Conservation (phyloP, 768 basidiomycete genomes). For the Flagelloscypha sp. region DNA sequence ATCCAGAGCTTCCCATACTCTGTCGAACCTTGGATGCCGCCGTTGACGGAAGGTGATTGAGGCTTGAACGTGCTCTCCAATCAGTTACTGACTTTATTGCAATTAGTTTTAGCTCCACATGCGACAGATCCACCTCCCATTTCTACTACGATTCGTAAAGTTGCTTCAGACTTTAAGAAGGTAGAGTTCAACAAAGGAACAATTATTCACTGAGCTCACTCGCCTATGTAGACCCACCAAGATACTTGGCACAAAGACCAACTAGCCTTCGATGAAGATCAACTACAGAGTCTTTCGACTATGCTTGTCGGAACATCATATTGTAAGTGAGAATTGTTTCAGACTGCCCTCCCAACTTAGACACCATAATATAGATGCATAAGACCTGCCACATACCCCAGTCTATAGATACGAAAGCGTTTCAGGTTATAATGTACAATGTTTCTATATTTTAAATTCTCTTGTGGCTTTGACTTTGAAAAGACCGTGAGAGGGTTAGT, state of each 20-base stretch:
- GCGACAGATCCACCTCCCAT: slow-evolving; percentile 85
- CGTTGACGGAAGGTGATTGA: slow-evolving; percentile 60
- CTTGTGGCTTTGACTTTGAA: no score
- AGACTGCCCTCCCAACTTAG: no score
- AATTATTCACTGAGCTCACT: no score
- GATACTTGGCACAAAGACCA: slow-evolving; percentile 93
- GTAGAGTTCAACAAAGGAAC: no score
- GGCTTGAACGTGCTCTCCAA: slow-evolving; percentile 5
- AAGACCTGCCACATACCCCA: slow-evolving; percentile 44
- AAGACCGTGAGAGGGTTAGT: no score
- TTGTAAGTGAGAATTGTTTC: slow-evolving; percentile 61
- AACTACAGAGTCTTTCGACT: slow-evolving; percentile 75
- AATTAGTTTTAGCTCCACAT: slow-evolving; percentile 62
- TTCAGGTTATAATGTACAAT: no score
- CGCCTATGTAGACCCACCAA: slow-evolving; percentile 49
- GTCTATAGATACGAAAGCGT: no score
- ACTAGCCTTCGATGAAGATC: slow-evolving; percentile 80
- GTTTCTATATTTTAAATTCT: no score
- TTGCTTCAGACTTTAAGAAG: slow-evolving; percentile 82
- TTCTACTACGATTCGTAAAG: slow-evolving; percentile 81
- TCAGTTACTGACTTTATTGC: slow-evolving; percentile 8
- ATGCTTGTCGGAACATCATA: slow-evolving; percentile 90
- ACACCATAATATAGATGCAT: slow-evolving; percentile 26
- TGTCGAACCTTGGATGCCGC: slow-evolving; percentile 85
- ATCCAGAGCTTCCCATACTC: slow-evolving; percentile 93